Conservation (phyloP, 306 rosid species). For the Trichosanthes truncata region DNA sequence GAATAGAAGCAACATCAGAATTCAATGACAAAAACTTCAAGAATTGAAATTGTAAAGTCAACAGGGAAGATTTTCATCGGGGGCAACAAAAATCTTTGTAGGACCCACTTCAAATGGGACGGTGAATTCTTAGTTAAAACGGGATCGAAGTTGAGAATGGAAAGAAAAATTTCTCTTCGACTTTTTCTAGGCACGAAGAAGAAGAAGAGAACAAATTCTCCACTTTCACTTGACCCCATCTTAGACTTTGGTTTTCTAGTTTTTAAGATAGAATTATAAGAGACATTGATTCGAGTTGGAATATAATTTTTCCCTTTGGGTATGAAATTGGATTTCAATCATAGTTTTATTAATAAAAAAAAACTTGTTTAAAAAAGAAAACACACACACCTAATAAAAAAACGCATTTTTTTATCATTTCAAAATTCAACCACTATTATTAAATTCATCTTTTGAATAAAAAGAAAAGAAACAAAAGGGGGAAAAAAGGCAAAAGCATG, state of each 20-base stretch:
- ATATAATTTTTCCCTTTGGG: too few species aligned
- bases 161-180: not conserved
- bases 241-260: not conserved
- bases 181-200: not conserved
- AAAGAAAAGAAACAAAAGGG: not conserved
- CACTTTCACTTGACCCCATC: not conserved
- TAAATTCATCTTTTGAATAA: not conserved
- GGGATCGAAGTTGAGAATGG: not conserved
- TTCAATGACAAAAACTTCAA: not conserved
- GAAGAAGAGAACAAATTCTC: not conserved
- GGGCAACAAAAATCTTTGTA: too few species aligned
- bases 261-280: too few species aligned
- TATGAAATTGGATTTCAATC: not conserved
- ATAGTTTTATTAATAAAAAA: not conserved
- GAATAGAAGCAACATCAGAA: not conserved
- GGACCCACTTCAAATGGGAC: not conserved
- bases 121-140: too few species aligned
- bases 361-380: not conserved
- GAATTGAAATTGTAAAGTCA: too few species aligned
- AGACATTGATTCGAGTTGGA: too few species aligned
- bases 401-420: not conserved
- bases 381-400: not conserved
- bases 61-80: too few species aligned
- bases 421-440: not conserved
- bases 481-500: not conserved